These are phyloP conservation scores for Phylloporus sp. DNA, from an alignment of 768 basidiomycete genomes.

Conservation along the genomic window DNA sequence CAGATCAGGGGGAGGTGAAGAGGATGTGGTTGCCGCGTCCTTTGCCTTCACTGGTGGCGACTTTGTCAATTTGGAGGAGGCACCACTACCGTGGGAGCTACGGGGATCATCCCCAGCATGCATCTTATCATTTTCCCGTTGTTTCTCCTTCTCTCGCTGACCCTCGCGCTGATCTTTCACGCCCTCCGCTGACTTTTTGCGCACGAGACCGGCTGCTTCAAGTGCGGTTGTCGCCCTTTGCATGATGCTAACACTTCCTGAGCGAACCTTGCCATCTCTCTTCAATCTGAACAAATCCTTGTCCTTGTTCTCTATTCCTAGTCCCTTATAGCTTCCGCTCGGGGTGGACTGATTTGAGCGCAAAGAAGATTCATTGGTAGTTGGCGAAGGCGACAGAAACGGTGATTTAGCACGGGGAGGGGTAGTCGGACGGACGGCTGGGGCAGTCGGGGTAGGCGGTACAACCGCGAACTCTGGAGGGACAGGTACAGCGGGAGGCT, in stretches of 20 bases:
- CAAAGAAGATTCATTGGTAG: slow-evolving; percentile 44
- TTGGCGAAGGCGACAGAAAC: slow-evolving; percentile 54
- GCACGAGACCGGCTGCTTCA: slow-evolving; percentile 78
- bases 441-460: slow-evolving; percentile 69
- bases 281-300: slow-evolving; percentile 48
- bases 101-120: slow-evolving; percentile 54
- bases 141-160: slow-evolving; percentile 40
- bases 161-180: slow-evolving; percentile 60
- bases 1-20: slow-evolving; percentile 46
- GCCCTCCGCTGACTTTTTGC: slow-evolving; percentile 77
- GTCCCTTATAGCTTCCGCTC: slow-evolving; percentile 50
- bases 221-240: slow-evolving; percentile 91
- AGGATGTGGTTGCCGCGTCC: slow-evolving; percentile 42
- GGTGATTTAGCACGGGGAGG: slow-evolving; percentile 54
- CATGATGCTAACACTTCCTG: slow-evolving; percentile 94
- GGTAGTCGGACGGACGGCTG: slow-evolving; percentile 38
- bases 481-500: slow-evolving; percentile 31
- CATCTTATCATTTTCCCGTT: slow-evolving; percentile 40
- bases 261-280: slow-evolving; percentile 57
- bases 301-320: slow-evolving; percentile 45
- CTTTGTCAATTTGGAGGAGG: slow-evolving; percentile 60
- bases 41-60: slow-evolving; percentile 59
- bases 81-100: slow-evolving; percentile 59
- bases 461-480: slow-evolving; percentile 66
- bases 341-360: slow-evolving; percentile 72